Conservation (phyloP, 2,329 filamentous ascomycete species). For the Corynespora cassiicola region DNA sequence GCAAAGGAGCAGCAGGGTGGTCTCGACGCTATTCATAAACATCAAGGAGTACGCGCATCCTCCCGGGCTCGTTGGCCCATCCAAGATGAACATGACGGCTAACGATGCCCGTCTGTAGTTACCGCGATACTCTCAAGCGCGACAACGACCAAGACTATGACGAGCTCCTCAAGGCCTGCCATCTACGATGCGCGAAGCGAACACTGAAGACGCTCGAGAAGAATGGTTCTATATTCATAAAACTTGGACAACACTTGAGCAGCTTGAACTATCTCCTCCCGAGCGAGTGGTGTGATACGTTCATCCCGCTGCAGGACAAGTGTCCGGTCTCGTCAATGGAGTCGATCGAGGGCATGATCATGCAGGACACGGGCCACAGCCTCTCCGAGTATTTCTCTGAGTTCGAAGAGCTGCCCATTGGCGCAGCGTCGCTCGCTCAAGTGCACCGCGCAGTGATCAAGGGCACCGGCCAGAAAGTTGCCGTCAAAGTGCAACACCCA, state of each 20-base stretch:
- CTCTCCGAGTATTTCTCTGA: slow-evolving; percentile 85
- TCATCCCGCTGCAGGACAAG: slow-evolving; percentile 93
- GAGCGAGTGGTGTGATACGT: slow-evolving; percentile 91
- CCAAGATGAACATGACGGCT: no score
- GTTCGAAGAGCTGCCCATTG: slow-evolving; percentile 81
- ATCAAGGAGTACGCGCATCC: slow-evolving; percentile 81
- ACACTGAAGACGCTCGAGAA: slow-evolving; percentile 88
- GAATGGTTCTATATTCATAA: slow-evolving; percentile 98
- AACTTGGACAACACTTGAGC: slow-evolving; percentile 93
- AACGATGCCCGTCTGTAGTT: no score
- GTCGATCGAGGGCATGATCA: slow-evolving; percentile 86
- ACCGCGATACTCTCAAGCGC: slow-evolving; percentile 81
- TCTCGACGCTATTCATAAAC: slow-evolving; percentile 74
- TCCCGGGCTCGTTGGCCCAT: no score
- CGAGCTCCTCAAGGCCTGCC: slow-evolving; percentile 79
- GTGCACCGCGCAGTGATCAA: slow-evolving; percentile 88
- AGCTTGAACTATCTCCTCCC: slow-evolving; percentile 95
- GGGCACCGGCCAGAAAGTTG: slow-evolving; percentile 83
- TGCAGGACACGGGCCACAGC: slow-evolving; percentile 78
- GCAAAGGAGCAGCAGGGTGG: slow-evolving; percentile 80
- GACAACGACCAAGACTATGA: slow-evolving; percentile 70
- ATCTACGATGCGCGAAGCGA: slow-evolving; percentile 88
- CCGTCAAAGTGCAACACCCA: slow-evolving; percentile 97
- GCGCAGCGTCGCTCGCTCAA: slow-evolving; percentile 91
- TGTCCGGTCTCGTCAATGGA: slow-evolving; percentile 91